Base-by-base conservation (phyloP, 495 filamentous ascomycete species). In the Penicillium odoratum region DNA sequence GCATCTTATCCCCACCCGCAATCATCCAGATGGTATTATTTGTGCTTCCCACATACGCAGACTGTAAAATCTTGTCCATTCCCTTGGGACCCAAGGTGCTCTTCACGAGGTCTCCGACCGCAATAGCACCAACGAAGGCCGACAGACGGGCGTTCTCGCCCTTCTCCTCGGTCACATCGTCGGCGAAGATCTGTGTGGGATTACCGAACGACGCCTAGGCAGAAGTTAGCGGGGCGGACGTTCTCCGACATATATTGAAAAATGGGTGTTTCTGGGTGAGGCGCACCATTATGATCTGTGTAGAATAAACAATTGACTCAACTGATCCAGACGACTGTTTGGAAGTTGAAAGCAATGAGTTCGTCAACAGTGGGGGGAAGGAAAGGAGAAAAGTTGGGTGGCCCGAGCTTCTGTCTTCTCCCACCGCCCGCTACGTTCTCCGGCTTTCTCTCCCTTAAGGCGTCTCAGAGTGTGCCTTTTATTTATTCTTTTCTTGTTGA, bases 41-140 rank as follows among this genome's bases (percentile, higher is more conserved):
- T 34, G 21, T 43, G 58, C 7, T 62, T 61, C 42, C 28, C 58
- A 81, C 84, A 43, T 83, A 96, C 89, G 92, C 95, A 76, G 93
- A 97, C 72, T 98, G 94, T 72, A 98, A 77, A 73, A 98, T 98
- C 81, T 98, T 98, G 79, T 98, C 95, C 95, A 98, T 98, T 65
- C 94, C 94, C 79, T 98, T 97, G 2, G 94, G 95, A 11, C 94
- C 94, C 13, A 98, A 79, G 8, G 94, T 98, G 70, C 89, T 94
- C 84, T 98, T 98, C 26, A 98, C 94, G 64, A 96, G 72, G 70
- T 98, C 95, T 45, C 94, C 94, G 40, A 98, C 93, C 30, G 94
- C 94, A 68, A 98, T 98, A 65, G 95, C 94, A 69, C 93, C 93
- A 47, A 98, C 93, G 63, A 97, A 98, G 51, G 92, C 92, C 1